phyloP scores from a whole-genome alignment of 768 basidiomycete species.

The Paxillus ammoniavirescens region DNA sequence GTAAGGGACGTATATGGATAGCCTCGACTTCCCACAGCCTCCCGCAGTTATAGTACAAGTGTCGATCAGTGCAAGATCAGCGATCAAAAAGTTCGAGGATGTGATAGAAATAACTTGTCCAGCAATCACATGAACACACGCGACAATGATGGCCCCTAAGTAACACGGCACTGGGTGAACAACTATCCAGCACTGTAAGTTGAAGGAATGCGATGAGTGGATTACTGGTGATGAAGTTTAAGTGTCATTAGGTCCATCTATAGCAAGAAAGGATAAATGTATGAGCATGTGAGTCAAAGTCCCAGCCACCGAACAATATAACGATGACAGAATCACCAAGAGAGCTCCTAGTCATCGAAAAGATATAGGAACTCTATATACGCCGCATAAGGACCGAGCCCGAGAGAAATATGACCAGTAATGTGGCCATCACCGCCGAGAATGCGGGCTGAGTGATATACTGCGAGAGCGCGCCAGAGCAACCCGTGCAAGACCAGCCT shows the following conservation, averaged over 20 bases:
- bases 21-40: too few species aligned
- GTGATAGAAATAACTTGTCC: background rate
- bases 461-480: conserved; percentile 38
- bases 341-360: background rate
- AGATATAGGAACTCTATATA: background rate
- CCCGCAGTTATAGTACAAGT: background rate
- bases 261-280: background rate
- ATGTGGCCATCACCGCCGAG: conserved; percentile 50
- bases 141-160: background rate
- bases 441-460: conserved; percentile 51
- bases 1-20: too few species aligned
- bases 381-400: conserved; percentile 41
- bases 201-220: background rate
- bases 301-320: background rate
- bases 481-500: conserved; percentile 60
- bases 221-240: background rate
- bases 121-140: background rate
- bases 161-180: background rate
- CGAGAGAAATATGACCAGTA: conserved; percentile 66
- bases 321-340: background rate
- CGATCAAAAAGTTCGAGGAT: background rate
- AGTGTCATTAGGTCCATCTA: background rate
- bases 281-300: background rate
- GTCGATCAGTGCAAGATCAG: background rate
- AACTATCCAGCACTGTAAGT: background rate